Conservation (phyloP, 2,329 filamentous ascomycete species). For the Penicillium brevicompactum region DNA sequence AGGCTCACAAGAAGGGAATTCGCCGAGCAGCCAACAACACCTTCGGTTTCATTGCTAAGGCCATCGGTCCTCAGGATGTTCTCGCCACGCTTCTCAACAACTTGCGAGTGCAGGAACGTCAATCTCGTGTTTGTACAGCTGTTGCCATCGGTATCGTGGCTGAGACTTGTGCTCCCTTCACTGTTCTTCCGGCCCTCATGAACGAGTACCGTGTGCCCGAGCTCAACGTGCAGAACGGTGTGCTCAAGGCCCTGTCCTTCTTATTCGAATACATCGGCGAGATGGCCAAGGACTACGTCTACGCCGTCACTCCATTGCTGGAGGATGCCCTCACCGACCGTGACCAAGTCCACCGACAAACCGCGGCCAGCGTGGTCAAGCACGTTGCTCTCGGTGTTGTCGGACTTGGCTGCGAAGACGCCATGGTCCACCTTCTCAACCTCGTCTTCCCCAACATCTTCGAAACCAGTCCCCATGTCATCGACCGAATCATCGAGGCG, state of each 20-base stretch:
- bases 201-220: conserved; percentile 99
- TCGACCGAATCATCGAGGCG: conserved; percentile 95
- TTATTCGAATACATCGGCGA: conserved; percentile 99
- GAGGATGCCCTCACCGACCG: conserved; percentile 97
- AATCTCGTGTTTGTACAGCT: conserved; percentile 96
- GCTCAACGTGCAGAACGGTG: conserved; percentile 97
- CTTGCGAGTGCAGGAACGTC: conserved; percentile 92
- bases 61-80: conserved; percentile 96
- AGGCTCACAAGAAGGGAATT: conserved; percentile 99
- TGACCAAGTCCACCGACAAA: conserved; percentile 97
- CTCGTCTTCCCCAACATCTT: conserved; percentile 95
- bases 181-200: conserved; percentile 97
- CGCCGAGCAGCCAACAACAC: conserved; percentile 98
- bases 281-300: conserved; percentile 99
- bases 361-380: conserved; percentile 94
- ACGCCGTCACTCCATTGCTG: conserved; percentile 91
- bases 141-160: conserved; percentile 98
- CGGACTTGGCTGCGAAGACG: conserved; percentile 94
- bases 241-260: conserved; percentile 95
- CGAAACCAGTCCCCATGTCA: conserved; percentile 96
- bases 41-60: conserved; percentile 98
- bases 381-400: conserved; percentile 98
- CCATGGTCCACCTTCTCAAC: conserved; percentile 97
- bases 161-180: conserved; percentile 97
- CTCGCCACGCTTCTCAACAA: conserved; percentile 95